Evolutionary conservation across 805 yeast species (phyloP), one percentile per base, ranked within the genome.

Genomic region (Isabelozyma gotoi): DNA sequence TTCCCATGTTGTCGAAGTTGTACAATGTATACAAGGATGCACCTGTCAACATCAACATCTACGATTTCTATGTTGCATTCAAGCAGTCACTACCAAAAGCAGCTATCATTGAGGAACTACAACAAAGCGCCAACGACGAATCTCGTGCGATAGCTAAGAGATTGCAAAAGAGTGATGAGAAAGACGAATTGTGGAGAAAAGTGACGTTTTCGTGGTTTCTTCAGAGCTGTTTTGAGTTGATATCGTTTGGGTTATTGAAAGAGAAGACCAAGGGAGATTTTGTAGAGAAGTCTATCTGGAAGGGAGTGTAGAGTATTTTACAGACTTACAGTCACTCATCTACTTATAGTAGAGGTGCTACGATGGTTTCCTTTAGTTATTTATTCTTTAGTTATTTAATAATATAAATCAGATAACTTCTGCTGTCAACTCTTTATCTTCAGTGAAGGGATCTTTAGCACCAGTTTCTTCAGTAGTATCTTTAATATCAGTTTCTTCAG

Each of bases 21-120:
- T 90, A 80, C 63, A 76, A 79, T 38, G 70, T 88, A 12, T 85
- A 84, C 59, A 78, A 94, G 46, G 97, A 90, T 52, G 91, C 96
- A 0, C 85, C 87, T 18, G 71, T 82, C 2, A 66, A 74, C 21
- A 74, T 86, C 47, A 86, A 86, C 55, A 73, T 84, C 41, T 82
- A 72, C 62, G 95, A 86, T 51, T 82, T 81, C 51, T 86, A 73
- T 54, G 59, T 67, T 18, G 83, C 87, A 0, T 85, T 85, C 63
- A 78, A 72, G 54, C 78, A 73, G 44, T 65, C 80, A 0, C 50
- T 82, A 21, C 56, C 55, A 34, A 58, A 57, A 44, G 47, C 45
- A 5, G 58, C 57, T 19, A 44, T 69, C 5, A 33, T 57, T 5
- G 36, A 47, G 7, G 60, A 56, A 14, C 31, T 60, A 8, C 19